Base-by-base conservation (phyloP, 1,284 basidiomycete species). In the Apiotrichum mycotoxinovorans region DNA sequence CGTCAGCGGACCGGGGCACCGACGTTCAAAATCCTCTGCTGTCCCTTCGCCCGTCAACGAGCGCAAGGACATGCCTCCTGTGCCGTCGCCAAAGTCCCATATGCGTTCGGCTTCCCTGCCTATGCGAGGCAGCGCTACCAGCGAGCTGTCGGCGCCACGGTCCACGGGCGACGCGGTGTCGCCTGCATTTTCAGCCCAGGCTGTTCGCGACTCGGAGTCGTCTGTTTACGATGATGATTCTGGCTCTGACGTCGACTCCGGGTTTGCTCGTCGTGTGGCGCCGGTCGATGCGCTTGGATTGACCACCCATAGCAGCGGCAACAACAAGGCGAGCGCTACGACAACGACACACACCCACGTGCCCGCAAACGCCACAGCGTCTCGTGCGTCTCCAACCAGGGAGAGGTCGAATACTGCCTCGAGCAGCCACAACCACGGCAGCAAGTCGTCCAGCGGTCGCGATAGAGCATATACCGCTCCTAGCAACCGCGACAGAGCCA, bases 101-200 rank as follows among this genome's bases (percentile, higher is more conserved):
- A 55, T 59, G 35, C 67, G 72, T 18, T 73, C 71, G 1, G 60
- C 63, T 4, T 69, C 66, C 46, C 53, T 73, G 66, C 72, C 72
- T 4, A 52, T 62, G 49, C 53, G 66, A 5, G 46, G 52, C 12
- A 58, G 59, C 40, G 52, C 12, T 18, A 62, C 15, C 20, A 42
- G 49, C 20, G 38, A 34, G 18, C 18, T 26, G 17, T 41, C 37
- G 4, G 20, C 22, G 25, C 38, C 26, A 8, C 25, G 10, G 17
- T 46, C 44, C 17, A 14, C 25, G 20, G 22, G 23, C 2, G 34
- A 48, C 12, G 22, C 15, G 9, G 25, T 18, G 22, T 20, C 34
- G 4, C 22, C 47, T 22, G 33, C 33, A 22, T 23, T 42, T n/a
- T 46, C 44, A 4, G 20, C 47, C 3, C 30, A 33, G 44, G 26